Evolutionary conservation across 1,284 basidiomycete genomes (phyloP), one percentile per base, ranked within the genome.

Genomic region (Peniophora sp.): DNA sequence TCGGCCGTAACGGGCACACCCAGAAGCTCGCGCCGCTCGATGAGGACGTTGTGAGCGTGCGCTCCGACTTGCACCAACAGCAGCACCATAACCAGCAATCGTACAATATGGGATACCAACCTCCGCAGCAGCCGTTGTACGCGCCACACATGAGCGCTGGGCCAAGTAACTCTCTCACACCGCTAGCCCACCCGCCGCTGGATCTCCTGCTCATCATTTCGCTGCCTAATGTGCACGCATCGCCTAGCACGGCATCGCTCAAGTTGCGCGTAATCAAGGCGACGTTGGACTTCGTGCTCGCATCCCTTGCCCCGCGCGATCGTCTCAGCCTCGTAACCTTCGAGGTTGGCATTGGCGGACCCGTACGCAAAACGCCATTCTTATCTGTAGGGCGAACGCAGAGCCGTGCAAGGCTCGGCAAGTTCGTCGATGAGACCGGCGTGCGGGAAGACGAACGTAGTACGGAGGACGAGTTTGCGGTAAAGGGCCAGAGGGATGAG

Each of bases 161-260:
- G 6, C 82, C 86, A 23, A 86, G 83, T 43, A 91, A 91, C 66
- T 85, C 83, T 23, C 77, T 91, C 38, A 71, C 79, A 0, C 89
- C 89, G 8, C 78, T 95, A 2, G 78, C 83, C 16, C 94, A 97
- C 64, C 86, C 94, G 0, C 80, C 93, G 0, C 73, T 97, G 59
- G 96, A 99, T 65, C 77, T 99, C 50, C 90, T 97, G 60, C 77
- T 98, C 49, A 90, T 97, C 51, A 70, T 98, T 39, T 92, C 94
- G 2, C 73, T 98, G 0, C 93, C 95, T 1, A 78, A 85, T 5
- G 77, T 81, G 0, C 75, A 72, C 45, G 76, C 86, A 19, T 75
- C 81, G n/a, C 83, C 82, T 12, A 86, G 85, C 56, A 87, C 89
- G 2, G 85, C 88, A 1, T 79, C 81, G 49, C 79, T 97, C 58